Evolutionary conservation across 164 flowering plant genomes (phyloP).

Genomic region (Piper longum): DNA sequence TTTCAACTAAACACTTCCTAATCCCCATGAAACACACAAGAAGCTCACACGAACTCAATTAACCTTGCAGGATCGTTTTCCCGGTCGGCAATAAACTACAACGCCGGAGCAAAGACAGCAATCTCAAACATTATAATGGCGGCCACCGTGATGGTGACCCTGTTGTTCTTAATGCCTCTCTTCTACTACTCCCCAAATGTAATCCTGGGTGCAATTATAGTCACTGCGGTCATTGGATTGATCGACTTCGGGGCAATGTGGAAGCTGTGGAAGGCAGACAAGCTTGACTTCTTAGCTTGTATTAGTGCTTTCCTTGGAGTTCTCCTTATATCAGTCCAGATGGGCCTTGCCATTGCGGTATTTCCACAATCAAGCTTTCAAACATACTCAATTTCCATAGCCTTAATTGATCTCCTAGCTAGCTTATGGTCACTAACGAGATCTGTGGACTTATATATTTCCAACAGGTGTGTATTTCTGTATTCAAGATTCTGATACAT

Average conservation of each 20-base stretch:
- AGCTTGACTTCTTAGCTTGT: slow-evolving; percentile 28
- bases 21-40: too few species aligned
- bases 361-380: neutral
- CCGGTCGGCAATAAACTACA: slow-evolving; percentile 31
- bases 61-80: slow-evolving; percentile 25
- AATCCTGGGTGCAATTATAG: slow-evolving; percentile 22
- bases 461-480: slow-evolving; percentile 76
- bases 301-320: slow-evolving; percentile 25
- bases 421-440: neutral
- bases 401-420: neutral
- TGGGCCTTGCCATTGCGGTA: slow-evolving; percentile 30
- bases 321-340: slow-evolving; percentile 22
- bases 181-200: slow-evolving; percentile 23
- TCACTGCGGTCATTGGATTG: slow-evolving; percentile 27
- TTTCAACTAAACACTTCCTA: neutral
- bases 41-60: too few species aligned
- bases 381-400: neutral
- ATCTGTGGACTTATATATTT: neutral
- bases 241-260: slow-evolving; percentile 16
- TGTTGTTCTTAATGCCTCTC: slow-evolving; percentile 25
- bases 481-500: slow-evolving; percentile 74
- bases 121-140: slow-evolving; percentile 32
- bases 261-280: slow-evolving; percentile 25
- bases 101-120: slow-evolving; percentile 23
- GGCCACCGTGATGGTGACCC: slow-evolving; percentile 20